Percentiles rank a stretch among this genome's conserved stretches.
phyloP scores from a whole-genome alignment of 352 stramenopile species.

The Phytopythium boreale region DNA sequence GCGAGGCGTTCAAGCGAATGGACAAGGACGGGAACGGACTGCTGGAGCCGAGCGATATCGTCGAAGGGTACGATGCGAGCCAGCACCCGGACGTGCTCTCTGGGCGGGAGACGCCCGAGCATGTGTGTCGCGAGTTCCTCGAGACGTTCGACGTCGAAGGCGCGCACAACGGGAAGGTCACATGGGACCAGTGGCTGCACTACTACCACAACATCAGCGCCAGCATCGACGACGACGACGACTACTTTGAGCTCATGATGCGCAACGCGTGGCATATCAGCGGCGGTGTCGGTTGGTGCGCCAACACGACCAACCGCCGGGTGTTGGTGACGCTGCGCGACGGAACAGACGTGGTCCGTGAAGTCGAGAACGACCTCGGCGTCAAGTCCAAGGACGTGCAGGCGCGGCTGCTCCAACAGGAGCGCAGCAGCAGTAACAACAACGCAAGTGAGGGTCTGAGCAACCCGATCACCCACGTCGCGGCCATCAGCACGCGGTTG shows the following conservation, averaged over 20 bases:
- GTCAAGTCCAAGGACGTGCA: slow-evolving; percentile 36
- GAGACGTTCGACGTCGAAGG: slow-evolving; percentile 84
- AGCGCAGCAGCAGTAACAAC: slow-evolving; percentile 6
- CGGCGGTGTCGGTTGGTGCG: slow-evolving; percentile 42
- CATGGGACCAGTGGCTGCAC: slow-evolving; percentile 59
- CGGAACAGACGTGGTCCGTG: slow-evolving; percentile 39
- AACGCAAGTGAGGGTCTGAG: background rate
- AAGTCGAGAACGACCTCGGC: slow-evolving; percentile 41
- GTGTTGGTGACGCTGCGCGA: slow-evolving; percentile 65
- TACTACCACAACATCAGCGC: slow-evolving; percentile 92
- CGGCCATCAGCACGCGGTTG: slow-evolving; percentile 1
- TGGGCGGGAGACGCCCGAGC: slow-evolving; percentile 56
- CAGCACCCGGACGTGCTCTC: slow-evolving; percentile 83
- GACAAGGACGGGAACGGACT: slow-evolving; percentile 71
- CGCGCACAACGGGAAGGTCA: slow-evolving; percentile 67
- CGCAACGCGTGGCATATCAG: slow-evolving; percentile 77
- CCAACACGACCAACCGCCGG: slow-evolving; percentile 56
- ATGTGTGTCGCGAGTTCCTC: slow-evolving; percentile 79
- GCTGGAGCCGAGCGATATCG: slow-evolving; percentile 76
- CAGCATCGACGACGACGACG: slow-evolving; percentile 87
- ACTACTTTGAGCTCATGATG: slow-evolving; percentile 92
- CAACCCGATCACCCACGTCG: slow-evolving; percentile 7
- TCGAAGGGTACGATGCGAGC: slow-evolving; percentile 78
- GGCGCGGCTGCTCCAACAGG: slow-evolving; percentile 30
- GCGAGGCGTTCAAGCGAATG: slow-evolving; percentile 78